These are phyloP conservation scores for Sporothrix brunneoviolacea DNA, from an alignment of 2,329 filamentous ascomycete genomes.

Conservation along the genomic window DNA sequence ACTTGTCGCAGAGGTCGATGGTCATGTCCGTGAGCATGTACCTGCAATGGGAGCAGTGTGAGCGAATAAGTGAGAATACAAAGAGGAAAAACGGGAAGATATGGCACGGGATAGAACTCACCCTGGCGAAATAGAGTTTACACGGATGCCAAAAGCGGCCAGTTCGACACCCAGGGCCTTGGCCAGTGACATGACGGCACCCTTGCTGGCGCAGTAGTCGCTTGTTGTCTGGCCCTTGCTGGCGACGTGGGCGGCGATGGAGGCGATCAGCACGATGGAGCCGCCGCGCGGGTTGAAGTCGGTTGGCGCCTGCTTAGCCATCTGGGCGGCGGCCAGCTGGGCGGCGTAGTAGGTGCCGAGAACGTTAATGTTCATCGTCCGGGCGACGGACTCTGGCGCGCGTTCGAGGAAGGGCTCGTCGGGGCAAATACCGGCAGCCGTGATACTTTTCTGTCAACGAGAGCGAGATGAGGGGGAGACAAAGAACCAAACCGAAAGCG, in stretches of 20 bases:
- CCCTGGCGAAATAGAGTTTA: slow-evolving; percentile 64
- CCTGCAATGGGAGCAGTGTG: no score
- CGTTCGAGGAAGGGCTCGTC: slow-evolving; percentile 9
- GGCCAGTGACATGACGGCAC: slow-evolving; percentile 58
- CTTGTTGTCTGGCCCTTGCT: slow-evolving; percentile 7
- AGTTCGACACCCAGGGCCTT: slow-evolving; percentile 65
- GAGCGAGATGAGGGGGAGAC: no score
- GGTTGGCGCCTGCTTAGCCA: slow-evolving; percentile 2
- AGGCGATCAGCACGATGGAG: slow-evolving; percentile 7
- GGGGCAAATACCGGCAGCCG: no score
- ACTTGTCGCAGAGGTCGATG: slow-evolving; percentile 4
- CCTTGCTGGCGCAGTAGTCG: no score
- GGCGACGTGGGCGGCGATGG: slow-evolving; percentile 4
- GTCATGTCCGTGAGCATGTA: slow-evolving; percentile 16
- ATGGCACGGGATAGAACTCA: no score
- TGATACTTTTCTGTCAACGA: no score
- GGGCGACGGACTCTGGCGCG: neutral
- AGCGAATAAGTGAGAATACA: no score
- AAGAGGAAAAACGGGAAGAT: no score
- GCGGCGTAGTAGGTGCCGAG: slow-evolving; percentile 8
- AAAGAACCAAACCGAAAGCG: no score
- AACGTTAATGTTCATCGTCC: slow-evolving; percentile 5
- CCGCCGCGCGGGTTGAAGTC: slow-evolving; percentile 6
- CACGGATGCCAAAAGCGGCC: slow-evolving; percentile 55
- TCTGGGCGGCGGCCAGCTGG: slow-evolving; percentile 9